A percentile compares a stretch with the other conserved stretches of the same genome.
phyloP scores from a whole-genome alignment of 2,329 filamentous ascomycete species.

The Penicillium thymicola region DNA sequence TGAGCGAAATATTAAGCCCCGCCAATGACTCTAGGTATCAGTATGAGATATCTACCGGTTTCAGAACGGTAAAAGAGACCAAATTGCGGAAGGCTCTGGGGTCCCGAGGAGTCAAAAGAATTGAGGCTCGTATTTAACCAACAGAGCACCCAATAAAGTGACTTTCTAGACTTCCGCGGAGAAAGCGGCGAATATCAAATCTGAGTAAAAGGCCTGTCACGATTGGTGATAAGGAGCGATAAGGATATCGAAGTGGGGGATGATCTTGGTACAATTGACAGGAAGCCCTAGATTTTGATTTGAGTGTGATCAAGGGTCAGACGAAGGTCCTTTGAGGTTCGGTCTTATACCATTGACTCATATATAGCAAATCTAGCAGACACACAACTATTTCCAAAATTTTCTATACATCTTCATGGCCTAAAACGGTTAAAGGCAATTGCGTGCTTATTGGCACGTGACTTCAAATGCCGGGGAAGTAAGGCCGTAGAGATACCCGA shows the following conservation, averaged over 20 bases:
- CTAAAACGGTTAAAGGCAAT: conserved; percentile 1
- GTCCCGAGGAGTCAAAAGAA: not conserved
- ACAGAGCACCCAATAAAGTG: not conserved
- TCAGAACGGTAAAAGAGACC: not conserved
- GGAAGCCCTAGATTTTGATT: not conserved
- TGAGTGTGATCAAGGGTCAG: not conserved
- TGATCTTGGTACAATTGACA: not conserved
- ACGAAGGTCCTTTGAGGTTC: not conserved
- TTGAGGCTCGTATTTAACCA: not conserved
- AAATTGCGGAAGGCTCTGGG: not conserved
- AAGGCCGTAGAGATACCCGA: not conserved
- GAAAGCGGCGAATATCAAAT: conserved; percentile 18
- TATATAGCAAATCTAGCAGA: not conserved
- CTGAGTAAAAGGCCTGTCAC: conserved; percentile 21
- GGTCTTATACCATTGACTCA: not conserved
- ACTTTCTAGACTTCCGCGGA: conserved; percentile 21
- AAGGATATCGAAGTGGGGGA: conserved; percentile 10
- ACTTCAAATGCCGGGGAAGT: not conserved
- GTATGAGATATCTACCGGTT: not conserved
- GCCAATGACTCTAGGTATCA: conserved; percentile 6
- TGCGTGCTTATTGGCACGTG: conserved; percentile 1
- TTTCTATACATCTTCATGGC: not conserved
- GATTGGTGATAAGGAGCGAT: conserved; percentile 25
- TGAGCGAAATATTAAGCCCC: conserved; percentile 14
- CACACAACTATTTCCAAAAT: not conserved